Evolutionary conservation across 176 grass and related monocot genomes (phyloP).

Genomic region (Microstegium vimineum): DNA sequence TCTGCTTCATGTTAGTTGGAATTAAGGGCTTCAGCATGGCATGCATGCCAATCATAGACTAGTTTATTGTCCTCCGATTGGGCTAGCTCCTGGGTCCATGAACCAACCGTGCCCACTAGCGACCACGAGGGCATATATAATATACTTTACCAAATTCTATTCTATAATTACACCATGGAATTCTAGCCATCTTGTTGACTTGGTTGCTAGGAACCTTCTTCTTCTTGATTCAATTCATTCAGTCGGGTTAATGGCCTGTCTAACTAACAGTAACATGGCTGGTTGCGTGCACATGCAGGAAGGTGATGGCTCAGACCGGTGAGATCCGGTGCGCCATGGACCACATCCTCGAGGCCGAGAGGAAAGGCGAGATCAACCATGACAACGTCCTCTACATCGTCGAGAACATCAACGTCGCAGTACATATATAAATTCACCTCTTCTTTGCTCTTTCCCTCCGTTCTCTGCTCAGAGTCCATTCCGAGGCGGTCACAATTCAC

Average conservation of each 20-base stretch:
- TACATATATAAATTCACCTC: not conserved
- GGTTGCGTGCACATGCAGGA: not conserved
- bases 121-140: constrained; percentile 13
- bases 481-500: not conserved
- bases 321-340: constrained; percentile 48
- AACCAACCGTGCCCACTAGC: not conserved
- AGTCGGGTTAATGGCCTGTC: not conserved
- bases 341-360: constrained; percentile 48
- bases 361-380: constrained; percentile 88
- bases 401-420: constrained; percentile 96
- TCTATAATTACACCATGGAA: not conserved
- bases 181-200: not conserved
- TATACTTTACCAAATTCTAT: not conserved
- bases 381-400: constrained; percentile 98
- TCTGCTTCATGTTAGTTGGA: not conserved
- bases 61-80: not conserved
- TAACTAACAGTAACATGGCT: not conserved
- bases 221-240: not conserved
- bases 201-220: not conserved
- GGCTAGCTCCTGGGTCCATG: not conserved
- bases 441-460: too few relatives aligned
- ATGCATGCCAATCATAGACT: not conserved
- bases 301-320: constrained; percentile 23
- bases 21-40: not conserved
- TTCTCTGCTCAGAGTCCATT: not conserved